A percentile compares a stretch with the other conserved stretches of the same genome.
Evolutionary conservation across 2,329 filamentous ascomycete genomes (phyloP).

Genomic region (Ustilaginoidea virens): DNA sequence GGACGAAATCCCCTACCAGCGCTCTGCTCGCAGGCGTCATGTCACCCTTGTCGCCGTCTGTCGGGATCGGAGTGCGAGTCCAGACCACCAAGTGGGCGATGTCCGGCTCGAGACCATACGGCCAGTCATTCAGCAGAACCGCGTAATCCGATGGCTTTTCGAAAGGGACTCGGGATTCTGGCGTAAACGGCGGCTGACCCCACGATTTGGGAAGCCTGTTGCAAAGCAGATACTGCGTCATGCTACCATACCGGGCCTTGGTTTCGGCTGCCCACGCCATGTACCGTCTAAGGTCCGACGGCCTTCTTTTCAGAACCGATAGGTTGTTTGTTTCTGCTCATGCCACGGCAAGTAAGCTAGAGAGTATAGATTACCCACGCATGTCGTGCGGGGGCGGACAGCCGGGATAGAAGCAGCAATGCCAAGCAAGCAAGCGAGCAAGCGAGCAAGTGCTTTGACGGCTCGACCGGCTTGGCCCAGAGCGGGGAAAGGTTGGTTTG

Average conservation of each 20-base stretch:
- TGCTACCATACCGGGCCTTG: slow-evolving; percentile 59
- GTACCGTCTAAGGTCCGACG: slow-evolving; percentile 67
- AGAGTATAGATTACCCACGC: too few species aligned
- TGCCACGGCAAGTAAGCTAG: neutral
- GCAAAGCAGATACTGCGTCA: slow-evolving; percentile 62
- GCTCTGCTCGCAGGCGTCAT: slow-evolving; percentile 51
- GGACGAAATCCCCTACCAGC: slow-evolving; percentile 54
- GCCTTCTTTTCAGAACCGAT: slow-evolving; percentile 60
- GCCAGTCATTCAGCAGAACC: slow-evolving; percentile 84
- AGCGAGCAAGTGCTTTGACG: too few species aligned
- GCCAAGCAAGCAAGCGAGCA: too few species aligned
- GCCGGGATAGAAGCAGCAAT: too few species aligned
- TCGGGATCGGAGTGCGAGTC: slow-evolving; percentile 69
- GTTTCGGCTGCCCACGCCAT: slow-evolving; percentile 60
- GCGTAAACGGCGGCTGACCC: slow-evolving; percentile 43
- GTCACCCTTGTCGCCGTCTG: slow-evolving; percentile 54
- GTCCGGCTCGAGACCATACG: slow-evolving; percentile 56
- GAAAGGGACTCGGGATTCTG: slow-evolving; percentile 35
- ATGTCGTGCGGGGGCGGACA: too few species aligned
- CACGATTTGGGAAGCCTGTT: slow-evolving; percentile 55
- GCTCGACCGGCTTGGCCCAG: neutral
- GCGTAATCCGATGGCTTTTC: slow-evolving; percentile 41
- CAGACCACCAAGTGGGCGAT: slow-evolving; percentile 81
- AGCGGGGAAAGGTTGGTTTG: neutral
- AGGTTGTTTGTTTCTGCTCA: slow-evolving; percentile 41